These are phyloP conservation scores for Salix viminalis DNA, from an alignment of 345 rosid genomes.

Conservation along the genomic window DNA sequence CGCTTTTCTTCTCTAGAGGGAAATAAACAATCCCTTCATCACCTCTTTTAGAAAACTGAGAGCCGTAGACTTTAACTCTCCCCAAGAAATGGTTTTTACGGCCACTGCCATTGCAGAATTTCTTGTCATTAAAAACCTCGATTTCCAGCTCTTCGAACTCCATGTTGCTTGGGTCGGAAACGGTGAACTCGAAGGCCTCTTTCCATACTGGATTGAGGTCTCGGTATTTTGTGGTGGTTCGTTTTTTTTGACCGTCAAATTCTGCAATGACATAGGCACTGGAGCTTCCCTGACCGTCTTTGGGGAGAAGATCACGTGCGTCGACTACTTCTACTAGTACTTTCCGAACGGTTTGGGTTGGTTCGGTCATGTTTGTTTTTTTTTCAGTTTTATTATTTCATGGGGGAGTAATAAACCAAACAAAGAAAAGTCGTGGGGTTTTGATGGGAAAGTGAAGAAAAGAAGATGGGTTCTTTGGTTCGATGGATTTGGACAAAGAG, in stretches of 20 bases:
- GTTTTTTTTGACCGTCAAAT: slow-evolving; percentile 73
- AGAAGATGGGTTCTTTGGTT: background rate
- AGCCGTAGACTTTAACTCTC: slow-evolving; percentile 76
- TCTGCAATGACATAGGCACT: slow-evolving; percentile 78
- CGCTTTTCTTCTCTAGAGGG: slow-evolving; percentile 84
- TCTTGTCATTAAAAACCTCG: slow-evolving; percentile 82
- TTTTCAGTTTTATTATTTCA: background rate
- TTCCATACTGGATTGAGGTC: slow-evolving; percentile 89
- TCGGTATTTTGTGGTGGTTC: slow-evolving; percentile 64
- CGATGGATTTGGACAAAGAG: background rate
- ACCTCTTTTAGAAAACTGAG: slow-evolving; percentile 65
- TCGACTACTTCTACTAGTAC: slow-evolving; percentile 67
- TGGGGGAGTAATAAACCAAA: no score
- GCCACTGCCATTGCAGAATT: slow-evolving; percentile 66
- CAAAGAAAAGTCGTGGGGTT: background rate
- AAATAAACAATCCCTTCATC: slow-evolving; percentile 76
- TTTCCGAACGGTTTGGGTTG: slow-evolving; percentile 40
- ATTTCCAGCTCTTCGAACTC: slow-evolving; percentile 69
- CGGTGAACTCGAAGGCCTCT: slow-evolving; percentile 71
- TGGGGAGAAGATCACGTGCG: slow-evolving; percentile 82
- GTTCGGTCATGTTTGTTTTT: slow-evolving; percentile 28
- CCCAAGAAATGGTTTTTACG: slow-evolving; percentile 90
- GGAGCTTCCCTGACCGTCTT: slow-evolving; percentile 95
- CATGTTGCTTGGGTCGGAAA: slow-evolving; percentile 74
- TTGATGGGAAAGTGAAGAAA: background rate